Conservation (phyloP, 2,329 filamentous ascomycete species). For the Colletotrichum phormii region DNA sequence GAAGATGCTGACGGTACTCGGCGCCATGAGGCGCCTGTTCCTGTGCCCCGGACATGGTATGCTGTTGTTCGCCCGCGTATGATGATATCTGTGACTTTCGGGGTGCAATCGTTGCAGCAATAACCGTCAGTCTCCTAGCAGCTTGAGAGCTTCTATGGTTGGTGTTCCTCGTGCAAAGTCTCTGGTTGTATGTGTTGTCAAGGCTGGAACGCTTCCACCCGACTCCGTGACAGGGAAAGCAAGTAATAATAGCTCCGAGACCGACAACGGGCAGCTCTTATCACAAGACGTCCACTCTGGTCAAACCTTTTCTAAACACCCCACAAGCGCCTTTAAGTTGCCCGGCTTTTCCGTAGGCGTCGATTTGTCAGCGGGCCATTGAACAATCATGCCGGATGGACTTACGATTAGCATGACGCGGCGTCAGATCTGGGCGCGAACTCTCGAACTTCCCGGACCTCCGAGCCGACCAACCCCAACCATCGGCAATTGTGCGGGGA, state of each 20-base stretch:
- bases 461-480: conserved; percentile 18
- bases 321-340: conserved; percentile 1
- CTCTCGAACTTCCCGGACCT: conserved; percentile 28
- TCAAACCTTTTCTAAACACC: background rate
- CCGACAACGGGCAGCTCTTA: background rate
- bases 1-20: conserved; percentile 69
- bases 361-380: background rate
- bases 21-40: conserved; percentile 33
- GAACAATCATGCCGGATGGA: background rate
- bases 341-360: conserved; percentile 1
- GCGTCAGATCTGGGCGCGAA: background rate
- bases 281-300: background rate
- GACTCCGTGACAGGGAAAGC: background rate
- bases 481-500: conserved; percentile 23
- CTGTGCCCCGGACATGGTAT: background rate
- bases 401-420: conserved; percentile 7
- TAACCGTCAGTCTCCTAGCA: background rate
- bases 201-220: background rate
- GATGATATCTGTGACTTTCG: background rate
- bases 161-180: background rate
- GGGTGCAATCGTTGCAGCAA: background rate
- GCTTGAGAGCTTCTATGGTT: background rate
- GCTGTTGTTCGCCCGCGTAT: background rate
- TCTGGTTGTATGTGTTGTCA: background rate
- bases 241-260: background rate